phyloP scores from a whole-genome alignment of 345 rosid genomes.

The Hirschfeldia incana region DNA sequence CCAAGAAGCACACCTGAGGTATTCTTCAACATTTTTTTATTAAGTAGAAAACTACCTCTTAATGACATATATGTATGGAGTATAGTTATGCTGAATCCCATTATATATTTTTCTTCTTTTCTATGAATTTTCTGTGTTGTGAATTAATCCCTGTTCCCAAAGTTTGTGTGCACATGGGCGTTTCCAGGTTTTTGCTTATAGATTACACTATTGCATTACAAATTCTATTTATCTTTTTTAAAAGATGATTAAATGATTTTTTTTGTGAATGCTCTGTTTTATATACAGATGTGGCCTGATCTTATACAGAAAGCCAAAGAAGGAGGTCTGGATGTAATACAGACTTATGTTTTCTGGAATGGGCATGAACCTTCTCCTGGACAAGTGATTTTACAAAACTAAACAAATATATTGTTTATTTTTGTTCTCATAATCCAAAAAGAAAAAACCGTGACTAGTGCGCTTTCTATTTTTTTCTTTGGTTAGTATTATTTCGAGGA shows the following conservation, averaged over 20 bases:
- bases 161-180: background rate
- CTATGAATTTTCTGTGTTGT: background rate
- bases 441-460: background rate
- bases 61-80: background rate
- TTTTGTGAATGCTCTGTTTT: slow-evolving; percentile 1
- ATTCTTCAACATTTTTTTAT: background rate
- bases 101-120: background rate
- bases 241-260: background rate
- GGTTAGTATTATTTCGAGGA: slow-evolving; percentile 78
- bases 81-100: background rate
- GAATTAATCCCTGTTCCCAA: background rate
- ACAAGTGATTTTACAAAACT: slow-evolving; percentile 17
- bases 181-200: slow-evolving; percentile 15
- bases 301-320: slow-evolving; percentile 68
- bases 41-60: background rate
- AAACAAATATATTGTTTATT: background rate
- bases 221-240: background rate
- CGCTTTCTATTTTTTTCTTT: background rate
- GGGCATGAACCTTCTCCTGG: slow-evolving; percentile 47
- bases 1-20: slow-evolving; percentile 70
- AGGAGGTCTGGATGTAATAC: slow-evolving; percentile 81
- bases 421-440: background rate
- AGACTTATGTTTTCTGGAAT: slow-evolving; percentile 90
- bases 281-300: slow-evolving; percentile 75
- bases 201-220: background rate